Base-by-base conservation (phyloP, 2,329 filamentous ascomycete genomes). In the Annulohypoxylon truncatum region DNA sequence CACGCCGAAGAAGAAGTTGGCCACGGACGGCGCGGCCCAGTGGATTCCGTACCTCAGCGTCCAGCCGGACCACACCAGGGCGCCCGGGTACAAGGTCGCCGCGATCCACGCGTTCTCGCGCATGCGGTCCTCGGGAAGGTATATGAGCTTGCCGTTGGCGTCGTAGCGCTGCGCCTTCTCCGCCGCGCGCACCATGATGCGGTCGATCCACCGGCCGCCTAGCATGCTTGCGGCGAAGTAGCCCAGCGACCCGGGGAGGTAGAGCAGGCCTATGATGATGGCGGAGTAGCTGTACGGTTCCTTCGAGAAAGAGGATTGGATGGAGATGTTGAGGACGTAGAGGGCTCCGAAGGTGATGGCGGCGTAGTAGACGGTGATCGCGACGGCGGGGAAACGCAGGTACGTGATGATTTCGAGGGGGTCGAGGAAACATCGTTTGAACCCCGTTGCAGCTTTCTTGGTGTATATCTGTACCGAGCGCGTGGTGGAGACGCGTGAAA, bases 81-180 rank as follows among this genome's bases (percentile, higher is more conserved):
- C 89, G 0, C 83, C 82, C 0, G 93, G 93, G 71, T 91, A 94
- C 47, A 94, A 71, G 2, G 88, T 81, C 0, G 89, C 89, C 2
- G 90, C 90, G 0, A 94, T 78, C 90, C 90, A 95, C 2, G 91
- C 90, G 75, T 96, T 96, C 75, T 95, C 91, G 44, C 89, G 84
- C 87, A 96, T 92, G 10, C 93, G 86, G 77, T 96, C 93, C 78
- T 96, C 93, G 0, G 93, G 93, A 1, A 88, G 82, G 73, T 88
- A 91, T 8, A 92, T 80, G 18, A 93, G 81, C 63, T 84, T 85
- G 12, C 92, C 92, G 35, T 86, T 78, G 33, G 84, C 85, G 70
- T 93, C 91, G 72, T 90, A 91, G 22, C 92, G 83, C 10, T 87
- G 87, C 0, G 90, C 91, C 68, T 85, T 89, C n/a, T 80, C 81